Base-by-base conservation (phyloP, 257 asterid species). In the Solanum ahanhuiri region DNA sequence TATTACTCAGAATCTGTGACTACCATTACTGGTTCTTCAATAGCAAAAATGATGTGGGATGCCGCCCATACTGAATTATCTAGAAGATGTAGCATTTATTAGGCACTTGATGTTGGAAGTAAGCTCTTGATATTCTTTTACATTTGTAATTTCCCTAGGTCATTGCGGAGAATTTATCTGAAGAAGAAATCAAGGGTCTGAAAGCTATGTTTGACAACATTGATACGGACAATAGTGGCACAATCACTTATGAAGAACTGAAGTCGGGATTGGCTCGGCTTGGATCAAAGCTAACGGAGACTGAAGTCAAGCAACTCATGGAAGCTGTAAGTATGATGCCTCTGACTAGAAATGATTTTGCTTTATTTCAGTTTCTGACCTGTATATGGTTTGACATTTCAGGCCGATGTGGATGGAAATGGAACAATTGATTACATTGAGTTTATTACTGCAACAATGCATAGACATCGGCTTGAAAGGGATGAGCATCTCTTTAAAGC, bases 351-450 rank as follows among this genome's bases (percentile, higher is more conserved):
- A 11, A 28, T 48, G 3, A 17, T 30, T 15, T 48, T 43, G 2
- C 3, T 81, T 81, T 2, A 48, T 79, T 51, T 43, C 85, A 41
- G 17, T 20, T 54, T 35, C 72, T 70, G n/a, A 48, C 33, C 9
- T 48, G 41, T 81, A 28, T 4, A 81, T 48, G 84, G 39, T 30
- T 77, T 8, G 5, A 45, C 67, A 51, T 30, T 85, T 89, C 94
- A 96, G 99, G 99, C 99, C 82, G 99, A 96, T 85, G 99, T 96
- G 87, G 99, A 96, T 88, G 99, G 99, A 85, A 96, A 94, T 12
- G 99, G 99, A 85, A 89, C 99, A 39, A 96, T 96, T 41, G 99
- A 96, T 92, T 96, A 96, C 87, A 91, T 94, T 25, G 99, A 96
- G 90, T 96, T 96, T 85, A 95, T 96, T 85, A 94, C 99, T 45